Conservation (phyloP, 768 basidiomycete species). For the Pisolithus marmoratus region DNA sequence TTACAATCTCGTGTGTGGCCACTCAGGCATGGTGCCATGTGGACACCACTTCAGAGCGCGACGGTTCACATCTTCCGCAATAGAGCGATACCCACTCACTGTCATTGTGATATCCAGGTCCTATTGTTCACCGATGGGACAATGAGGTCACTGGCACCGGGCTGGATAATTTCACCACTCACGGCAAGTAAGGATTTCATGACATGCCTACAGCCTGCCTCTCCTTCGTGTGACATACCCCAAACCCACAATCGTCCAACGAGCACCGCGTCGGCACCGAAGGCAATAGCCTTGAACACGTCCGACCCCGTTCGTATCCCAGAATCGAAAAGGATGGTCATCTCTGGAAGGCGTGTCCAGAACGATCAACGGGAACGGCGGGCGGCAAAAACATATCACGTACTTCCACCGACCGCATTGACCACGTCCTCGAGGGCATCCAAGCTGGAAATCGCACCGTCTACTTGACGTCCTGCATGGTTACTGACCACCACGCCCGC, state of each 20-base stretch:
- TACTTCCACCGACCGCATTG: conserved; percentile 46
- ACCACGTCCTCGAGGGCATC: conserved; percentile 46
- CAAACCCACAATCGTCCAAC: conserved; percentile 46
- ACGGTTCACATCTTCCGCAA: no score
- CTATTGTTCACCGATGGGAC: no score
- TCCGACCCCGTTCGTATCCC: conserved; percentile 23
- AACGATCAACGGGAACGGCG: no score
- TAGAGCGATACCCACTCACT: no score
- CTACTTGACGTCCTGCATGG: conserved; percentile 52
- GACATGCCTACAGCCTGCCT: conserved; percentile 48
- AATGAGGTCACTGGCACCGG: no score
- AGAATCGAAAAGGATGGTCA: no score
- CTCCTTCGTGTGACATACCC: conserved; percentile 49
- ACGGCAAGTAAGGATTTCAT: conserved; percentile 46
- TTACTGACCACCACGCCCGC: conserved; percentile 54
- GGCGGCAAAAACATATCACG: conserved; percentile 6
- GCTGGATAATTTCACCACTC: conserved; percentile 4
- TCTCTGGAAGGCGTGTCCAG: no score
- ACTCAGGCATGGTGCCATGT: no score
- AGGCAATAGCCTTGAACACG: conserved; percentile 51
- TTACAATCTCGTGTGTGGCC: no score
- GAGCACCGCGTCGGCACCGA: conserved; percentile 48
- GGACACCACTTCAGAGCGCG: no score
- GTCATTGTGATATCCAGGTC: no score
- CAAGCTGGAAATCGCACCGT: conserved; percentile 48